Percentiles rank a stretch among this genome's conserved stretches.
phyloP scores from a whole-genome alignment of 2,329 filamentous ascomycete genomes.

The Apiospora sp. region DNA sequence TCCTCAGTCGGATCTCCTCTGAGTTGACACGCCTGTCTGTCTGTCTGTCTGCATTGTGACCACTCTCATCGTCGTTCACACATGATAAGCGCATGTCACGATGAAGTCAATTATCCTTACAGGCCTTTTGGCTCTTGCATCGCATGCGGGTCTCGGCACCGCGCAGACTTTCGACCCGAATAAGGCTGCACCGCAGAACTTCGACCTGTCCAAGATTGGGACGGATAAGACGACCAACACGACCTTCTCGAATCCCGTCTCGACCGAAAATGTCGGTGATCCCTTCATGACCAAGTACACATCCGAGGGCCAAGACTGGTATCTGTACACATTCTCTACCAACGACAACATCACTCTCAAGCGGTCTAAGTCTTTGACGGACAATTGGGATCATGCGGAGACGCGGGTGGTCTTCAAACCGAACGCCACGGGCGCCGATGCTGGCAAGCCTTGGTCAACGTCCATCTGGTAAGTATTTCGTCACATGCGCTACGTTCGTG shows the following conservation, averaged over 20 bases:
- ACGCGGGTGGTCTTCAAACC: slow-evolving; percentile 47
- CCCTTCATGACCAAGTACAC: slow-evolving; percentile 49
- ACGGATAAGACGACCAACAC: slow-evolving; percentile 46
- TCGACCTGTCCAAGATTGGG: slow-evolving; percentile 43
- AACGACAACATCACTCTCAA: slow-evolving; percentile 49
- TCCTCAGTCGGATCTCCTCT: neutral
- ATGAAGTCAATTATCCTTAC: slow-evolving; percentile 7
- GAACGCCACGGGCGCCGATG: slow-evolving; percentile 37
- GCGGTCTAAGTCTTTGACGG: slow-evolving; percentile 46
- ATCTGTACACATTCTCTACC: slow-evolving; percentile 50
- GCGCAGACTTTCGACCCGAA: slow-evolving; percentile 44
- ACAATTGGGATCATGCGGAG: slow-evolving; percentile 50
- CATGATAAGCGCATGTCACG: neutral
- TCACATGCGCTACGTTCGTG: neutral
- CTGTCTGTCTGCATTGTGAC: neutral
- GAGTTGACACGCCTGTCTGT: neutral
- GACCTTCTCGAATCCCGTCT: slow-evolving; percentile 50
- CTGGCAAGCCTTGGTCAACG: slow-evolving; percentile 44
- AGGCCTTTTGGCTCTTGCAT: slow-evolving; percentile 22
- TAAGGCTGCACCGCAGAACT: slow-evolving; percentile 38
- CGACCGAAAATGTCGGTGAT: slow-evolving; percentile 48
- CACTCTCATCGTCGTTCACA: neutral
- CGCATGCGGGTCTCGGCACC: slow-evolving; percentile 29
- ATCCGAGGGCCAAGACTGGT: slow-evolving; percentile 45
- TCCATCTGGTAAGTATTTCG: slow-evolving; percentile 37